phyloP scores from a whole-genome alignment of 2,329 filamentous ascomycete species.

The Ceratocystis cubensis region DNA sequence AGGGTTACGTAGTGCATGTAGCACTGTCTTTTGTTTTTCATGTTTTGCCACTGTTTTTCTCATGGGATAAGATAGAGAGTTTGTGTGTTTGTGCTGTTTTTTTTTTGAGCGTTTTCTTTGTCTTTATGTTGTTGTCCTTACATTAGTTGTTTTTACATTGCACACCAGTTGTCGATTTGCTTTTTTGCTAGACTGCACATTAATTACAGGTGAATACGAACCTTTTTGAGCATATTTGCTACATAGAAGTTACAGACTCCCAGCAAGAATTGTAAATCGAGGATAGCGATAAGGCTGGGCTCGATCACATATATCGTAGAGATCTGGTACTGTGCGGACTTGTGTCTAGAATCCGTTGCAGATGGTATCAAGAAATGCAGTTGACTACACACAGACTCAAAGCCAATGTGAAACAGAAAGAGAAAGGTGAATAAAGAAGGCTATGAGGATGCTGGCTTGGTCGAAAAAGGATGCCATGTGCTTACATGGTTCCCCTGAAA shows the following conservation, averaged over 20 bases:
- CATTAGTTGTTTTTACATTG: not conserved
- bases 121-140: not conserved
- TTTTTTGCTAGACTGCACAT: not conserved
- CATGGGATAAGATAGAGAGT: conserved; percentile 12
- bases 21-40: conserved; percentile 1
- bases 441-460: not conserved
- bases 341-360: not conserved
- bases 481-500: conserved; percentile 15
- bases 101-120: conserved; percentile 9
- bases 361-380: conserved; percentile 1
- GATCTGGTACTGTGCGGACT: not conserved
- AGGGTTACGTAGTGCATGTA: not conserved
- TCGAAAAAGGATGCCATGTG: not conserved
- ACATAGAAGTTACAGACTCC: too few relatives aligned
- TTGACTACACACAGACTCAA: not conserved
- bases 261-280: not conserved
- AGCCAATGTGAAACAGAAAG: not conserved
- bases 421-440: conserved; percentile 1
- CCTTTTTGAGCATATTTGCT: not conserved
- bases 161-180: not conserved
- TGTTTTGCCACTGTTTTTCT: not conserved
- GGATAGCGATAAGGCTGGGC: not conserved
- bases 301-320: not conserved
- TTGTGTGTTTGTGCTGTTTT: conserved; percentile 1
- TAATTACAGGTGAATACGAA: not conserved